Conservation (phyloP, 208 protist genomes). For the Wallacemonas sp. region DNA sequence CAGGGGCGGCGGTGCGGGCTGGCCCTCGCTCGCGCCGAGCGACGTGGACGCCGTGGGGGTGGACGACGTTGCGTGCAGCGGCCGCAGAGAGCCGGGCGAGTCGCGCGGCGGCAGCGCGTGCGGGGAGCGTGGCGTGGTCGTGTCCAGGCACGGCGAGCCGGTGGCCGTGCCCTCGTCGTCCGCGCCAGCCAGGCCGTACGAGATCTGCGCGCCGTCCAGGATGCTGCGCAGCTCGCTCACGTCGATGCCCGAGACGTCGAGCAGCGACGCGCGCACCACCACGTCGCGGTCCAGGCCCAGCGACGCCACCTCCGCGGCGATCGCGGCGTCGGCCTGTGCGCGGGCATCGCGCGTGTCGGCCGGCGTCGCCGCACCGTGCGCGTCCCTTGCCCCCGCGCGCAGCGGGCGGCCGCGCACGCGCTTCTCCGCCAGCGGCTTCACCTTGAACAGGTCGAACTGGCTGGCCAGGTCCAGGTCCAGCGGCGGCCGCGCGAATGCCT, state of each 20-base stretch:
- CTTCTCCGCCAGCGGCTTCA: conserved; percentile 17
- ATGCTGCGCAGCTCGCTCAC: conserved; percentile 12
- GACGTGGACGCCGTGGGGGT: not conserved
- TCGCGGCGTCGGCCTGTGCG: too few relatives aligned
- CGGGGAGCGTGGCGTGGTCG: not conserved
- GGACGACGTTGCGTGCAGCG: not conserved
- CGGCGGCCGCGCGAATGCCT: conserved; percentile 4
- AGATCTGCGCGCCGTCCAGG: conserved; percentile 12
- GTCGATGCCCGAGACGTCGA: conserved; percentile 13
- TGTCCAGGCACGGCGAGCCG: not conserved
- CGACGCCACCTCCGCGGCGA: conserved; percentile 1
- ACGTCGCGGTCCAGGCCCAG: conserved; percentile 11
- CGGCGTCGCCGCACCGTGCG: not conserved
- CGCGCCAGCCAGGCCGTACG: not conserved
- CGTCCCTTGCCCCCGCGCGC: not conserved
- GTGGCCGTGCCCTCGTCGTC: not conserved
- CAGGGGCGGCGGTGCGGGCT: conserved; percentile 7
- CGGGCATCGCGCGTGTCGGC: too few relatives aligned
- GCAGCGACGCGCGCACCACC: not conserved
- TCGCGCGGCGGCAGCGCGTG: not conserved
- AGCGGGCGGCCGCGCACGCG: not conserved
- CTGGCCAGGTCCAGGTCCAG: conserved; percentile 16
- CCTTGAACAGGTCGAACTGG: conserved; percentile 29
- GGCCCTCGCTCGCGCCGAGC: not conserved
- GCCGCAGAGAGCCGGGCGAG: not conserved